Base-by-base conservation (phyloP, 1,284 basidiomycete species). In the Stereum hirsutum region DNA sequence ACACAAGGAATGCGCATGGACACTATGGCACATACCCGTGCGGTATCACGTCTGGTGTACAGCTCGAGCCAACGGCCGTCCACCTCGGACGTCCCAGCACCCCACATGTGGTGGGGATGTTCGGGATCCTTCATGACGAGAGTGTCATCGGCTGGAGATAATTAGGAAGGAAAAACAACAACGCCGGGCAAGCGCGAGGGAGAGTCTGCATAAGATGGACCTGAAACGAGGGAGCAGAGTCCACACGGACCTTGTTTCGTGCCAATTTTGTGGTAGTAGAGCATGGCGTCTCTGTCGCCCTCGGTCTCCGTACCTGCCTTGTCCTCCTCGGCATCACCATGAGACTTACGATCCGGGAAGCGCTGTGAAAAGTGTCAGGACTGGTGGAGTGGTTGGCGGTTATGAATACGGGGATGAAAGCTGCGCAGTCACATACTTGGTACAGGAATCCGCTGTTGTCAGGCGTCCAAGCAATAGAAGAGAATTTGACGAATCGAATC, bases 381-480 rank as follows among this genome's bases (percentile, higher is more conserved):
- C 21, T 14, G 30, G 15, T 7, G 21, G 17, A 23, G 21, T 38
- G n/a, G 25, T 28, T 37, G 15, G 4, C 28, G 12, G 12, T 31
- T 31, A 6, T 31, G 28, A 15, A 31, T 21, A 7, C 17, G 15
- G 20, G 17, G 15, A 15, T 20, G 15, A 31, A 31, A 31, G 2
- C 28, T 12, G 31, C 17, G 11, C 6, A 40, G 41, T n/a, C n/a
- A n/a, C 28, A 20, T n/a, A 82, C 83, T 66, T 88, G 84, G 58
- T 90, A 90, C 63, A 89, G 87, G 60, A 90, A 89, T 1, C 87
- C 86, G 49, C 78, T 79, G 44, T 76, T 81, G 58, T 89, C 85
- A 44, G 78, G 74, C 6, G 79, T 78, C 88, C 88, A 90, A 25
- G 66, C 65, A 40, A 89, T 70, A 8, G 62, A 60, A 0, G 80